Base-by-base conservation (phyloP, 306 rosid species). In the Glycine soja region DNA sequence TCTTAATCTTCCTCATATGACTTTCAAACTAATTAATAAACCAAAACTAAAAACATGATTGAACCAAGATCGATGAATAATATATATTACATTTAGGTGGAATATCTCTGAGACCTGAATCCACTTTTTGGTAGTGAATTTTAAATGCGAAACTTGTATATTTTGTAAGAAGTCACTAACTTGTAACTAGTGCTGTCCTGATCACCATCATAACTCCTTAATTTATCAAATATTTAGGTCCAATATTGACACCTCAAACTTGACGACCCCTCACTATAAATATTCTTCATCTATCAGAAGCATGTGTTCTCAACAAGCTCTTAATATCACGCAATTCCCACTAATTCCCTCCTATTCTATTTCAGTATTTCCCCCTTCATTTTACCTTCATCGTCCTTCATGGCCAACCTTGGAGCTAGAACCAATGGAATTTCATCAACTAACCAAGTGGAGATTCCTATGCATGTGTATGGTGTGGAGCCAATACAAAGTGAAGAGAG, bases 271-370 rank as follows among this genome's bases (percentile, higher is more conserved):
- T 59, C 78, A 67, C 87, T 86, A 92, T 87, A 84, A 85, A 86
- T 87, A 82, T 83, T 40, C 67, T 50, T 34, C 56, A 47, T 11
- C 3, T 51, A 47, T 11, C 3, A 77, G 47, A 79, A 34, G 90
- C 76, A 24, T 84, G 92, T 85, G 90, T 24, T 68, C 76, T 64
- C 85, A 89, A 88, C 92, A 86, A 87, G 87, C 89, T 61, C 79
- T 16, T 72, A 63, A 56, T 81, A 80, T 82, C 62, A 68, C 46
- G 72, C 53, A 36, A 81, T 70, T 83, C 70, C 68, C 64, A 7
- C 15, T 54, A 34, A 71, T 65, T 57, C 15, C 34, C 61, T 61
- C 14, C 61, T 18, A 59, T 19, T 10, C 38, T 2, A 24, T 24
- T 42, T 19, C 8, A 15, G 5, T 9, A 50, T 40, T 65, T 34